Evolutionary conservation across 805 yeast species (phyloP).

Genomic region (Yarrowia sp.): DNA sequence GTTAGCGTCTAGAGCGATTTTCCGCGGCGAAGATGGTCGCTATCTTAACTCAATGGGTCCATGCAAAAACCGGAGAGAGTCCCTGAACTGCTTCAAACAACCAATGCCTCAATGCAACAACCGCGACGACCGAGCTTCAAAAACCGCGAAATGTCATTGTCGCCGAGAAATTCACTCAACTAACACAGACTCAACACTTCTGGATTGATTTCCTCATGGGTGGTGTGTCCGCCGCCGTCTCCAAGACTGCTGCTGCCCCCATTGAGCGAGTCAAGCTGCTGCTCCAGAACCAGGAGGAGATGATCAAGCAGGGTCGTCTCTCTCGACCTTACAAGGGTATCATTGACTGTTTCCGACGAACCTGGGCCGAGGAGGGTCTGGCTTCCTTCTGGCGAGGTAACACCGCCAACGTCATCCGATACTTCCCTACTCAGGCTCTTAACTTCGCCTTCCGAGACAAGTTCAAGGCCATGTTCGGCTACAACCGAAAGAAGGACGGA

Average conservation of each 20-base stretch:
- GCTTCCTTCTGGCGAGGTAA: conserved; percentile 98
- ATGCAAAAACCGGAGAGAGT: too few relatives aligned
- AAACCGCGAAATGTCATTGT: too few relatives aligned
- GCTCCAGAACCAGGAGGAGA: conserved; percentile 97
- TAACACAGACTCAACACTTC: conserved; percentile 30
- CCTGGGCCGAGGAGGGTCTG: conserved; percentile 90
- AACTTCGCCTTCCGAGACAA: conserved; percentile 98
- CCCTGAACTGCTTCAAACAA: too few relatives aligned
- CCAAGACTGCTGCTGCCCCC: conserved; percentile 97
- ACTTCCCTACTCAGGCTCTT: conserved; percentile 99
- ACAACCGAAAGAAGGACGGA: conserved; percentile 94
- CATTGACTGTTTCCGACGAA: conserved; percentile 89
- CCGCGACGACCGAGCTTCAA: too few relatives aligned
- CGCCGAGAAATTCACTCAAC: too few relatives aligned
- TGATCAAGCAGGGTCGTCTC: conserved; percentile 96
- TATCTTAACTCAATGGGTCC: too few relatives aligned
- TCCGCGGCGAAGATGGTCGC: too few relatives aligned
- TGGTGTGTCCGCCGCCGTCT: conserved; percentile 98
- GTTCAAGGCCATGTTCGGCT: conserved; percentile 92
- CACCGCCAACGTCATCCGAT: conserved; percentile 98
- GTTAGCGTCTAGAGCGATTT: too few relatives aligned
- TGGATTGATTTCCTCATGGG: conserved; percentile 58
- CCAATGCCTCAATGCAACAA: too few relatives aligned
- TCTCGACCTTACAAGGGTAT: conserved; percentile 85
- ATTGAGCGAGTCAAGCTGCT: conserved; percentile 94